phyloP scores from a whole-genome alignment of 163 green algal species.

The Chlorella variabilis region DNA sequence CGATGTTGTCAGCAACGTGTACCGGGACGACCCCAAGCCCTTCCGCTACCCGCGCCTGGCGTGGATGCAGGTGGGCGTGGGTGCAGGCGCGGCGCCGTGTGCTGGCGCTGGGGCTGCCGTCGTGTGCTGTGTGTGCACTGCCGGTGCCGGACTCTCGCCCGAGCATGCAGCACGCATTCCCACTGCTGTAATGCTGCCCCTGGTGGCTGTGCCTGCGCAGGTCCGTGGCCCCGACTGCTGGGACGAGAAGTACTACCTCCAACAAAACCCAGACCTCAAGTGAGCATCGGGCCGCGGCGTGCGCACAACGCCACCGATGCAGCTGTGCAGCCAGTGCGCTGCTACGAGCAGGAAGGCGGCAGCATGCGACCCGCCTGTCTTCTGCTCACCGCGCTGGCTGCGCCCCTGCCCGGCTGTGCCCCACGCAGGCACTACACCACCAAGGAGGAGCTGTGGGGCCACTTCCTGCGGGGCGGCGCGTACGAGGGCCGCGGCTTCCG shows the following conservation, averaged over 20 bases:
- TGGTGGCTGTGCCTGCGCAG: too few species aligned
- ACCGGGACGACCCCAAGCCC: slow-evolving; percentile 26
- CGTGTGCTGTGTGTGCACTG: not conserved
- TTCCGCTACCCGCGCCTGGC: slow-evolving; percentile 44
- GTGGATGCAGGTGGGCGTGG: slow-evolving; percentile 29
- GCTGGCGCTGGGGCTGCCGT: not conserved
- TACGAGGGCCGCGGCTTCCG: slow-evolving; percentile 40
- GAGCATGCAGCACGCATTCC: too few species aligned
- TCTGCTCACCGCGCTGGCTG: not conserved
- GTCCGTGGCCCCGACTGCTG: slow-evolving; percentile 51
- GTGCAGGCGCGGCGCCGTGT: not conserved
- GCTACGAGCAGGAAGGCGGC: too few species aligned
- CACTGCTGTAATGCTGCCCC: too few species aligned
- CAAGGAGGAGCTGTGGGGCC: slow-evolving; percentile 37
- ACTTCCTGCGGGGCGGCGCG: slow-evolving; percentile 39
- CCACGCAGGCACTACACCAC: slow-evolving; percentile 22
- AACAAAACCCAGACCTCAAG: slow-evolving; percentile 50
- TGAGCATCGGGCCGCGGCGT: not conserved
- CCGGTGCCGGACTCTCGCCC: too few species aligned
- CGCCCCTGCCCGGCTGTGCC: not conserved
- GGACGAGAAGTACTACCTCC: slow-evolving; percentile 52
- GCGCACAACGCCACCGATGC: not conserved
- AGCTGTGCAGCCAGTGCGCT: too few species aligned
- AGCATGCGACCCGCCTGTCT: not conserved
- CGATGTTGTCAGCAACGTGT: slow-evolving; percentile 40